These are phyloP conservation scores for Lumnitzera racemosa DNA, from an alignment of 345 rosid species.

Conservation along the genomic window DNA sequence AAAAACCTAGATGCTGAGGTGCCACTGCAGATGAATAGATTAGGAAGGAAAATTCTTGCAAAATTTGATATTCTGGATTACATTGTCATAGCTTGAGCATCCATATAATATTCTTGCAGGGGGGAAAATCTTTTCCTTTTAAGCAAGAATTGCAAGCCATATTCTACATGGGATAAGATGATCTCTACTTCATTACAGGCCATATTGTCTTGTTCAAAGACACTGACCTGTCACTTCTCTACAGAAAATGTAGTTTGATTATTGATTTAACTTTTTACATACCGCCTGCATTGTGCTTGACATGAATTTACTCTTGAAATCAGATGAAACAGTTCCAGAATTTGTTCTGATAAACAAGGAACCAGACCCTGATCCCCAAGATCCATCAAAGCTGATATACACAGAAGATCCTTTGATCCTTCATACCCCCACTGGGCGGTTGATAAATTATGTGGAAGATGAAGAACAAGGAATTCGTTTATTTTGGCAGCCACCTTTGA, in stretches of 20 bases:
- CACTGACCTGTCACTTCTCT: no score
- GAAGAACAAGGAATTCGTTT: slow-evolving; percentile 74
- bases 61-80: no score
- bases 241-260: neutral
- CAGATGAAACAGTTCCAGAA: slow-evolving; percentile 68
- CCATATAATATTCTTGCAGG: no score
- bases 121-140: no score
- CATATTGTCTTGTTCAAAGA: no score
- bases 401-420: slow-evolving; percentile 77
- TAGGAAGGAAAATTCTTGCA: no score
- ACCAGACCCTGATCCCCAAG: slow-evolving; percentile 83
- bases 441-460: slow-evolving; percentile 79
- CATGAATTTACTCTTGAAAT: slow-evolving; percentile 14
- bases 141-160: no score
- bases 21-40: no score
- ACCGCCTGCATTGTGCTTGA: neutral
- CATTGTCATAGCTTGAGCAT: no score
- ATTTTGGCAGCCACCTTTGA: slow-evolving; percentile 80
- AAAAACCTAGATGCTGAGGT: no score
- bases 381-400: slow-evolving; percentile 59
- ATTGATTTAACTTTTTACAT: neutral
- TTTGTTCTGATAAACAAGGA: slow-evolving; percentile 70
- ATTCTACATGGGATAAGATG: no score
- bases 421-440: slow-evolving; percentile 71
- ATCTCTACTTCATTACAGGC: no score